Conservation (phyloP, 148 eudicot species). For the Vaccinium darrowii region DNA sequence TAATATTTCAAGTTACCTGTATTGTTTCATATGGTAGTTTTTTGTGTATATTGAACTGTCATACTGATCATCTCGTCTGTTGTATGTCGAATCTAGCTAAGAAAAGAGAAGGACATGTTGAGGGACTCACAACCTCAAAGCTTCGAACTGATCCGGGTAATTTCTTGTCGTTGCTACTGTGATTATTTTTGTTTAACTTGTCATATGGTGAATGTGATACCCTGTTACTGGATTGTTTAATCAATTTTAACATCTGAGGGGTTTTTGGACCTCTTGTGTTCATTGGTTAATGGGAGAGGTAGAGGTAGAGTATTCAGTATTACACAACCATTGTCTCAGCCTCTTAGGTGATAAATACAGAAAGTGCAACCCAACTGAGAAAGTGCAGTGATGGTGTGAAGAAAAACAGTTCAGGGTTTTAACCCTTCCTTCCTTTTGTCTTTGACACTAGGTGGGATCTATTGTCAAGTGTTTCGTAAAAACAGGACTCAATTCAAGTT, state of each 20-base stretch:
- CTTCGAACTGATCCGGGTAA: slow-evolving; percentile 69
- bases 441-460: not conserved
- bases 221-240: not conserved
- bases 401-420: not conserved
- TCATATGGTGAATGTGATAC: not conserved
- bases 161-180: slow-evolving; percentile 15
- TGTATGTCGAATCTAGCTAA: slow-evolving; percentile 43
- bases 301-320: not conserved
- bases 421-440: not conserved
- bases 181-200: not conserved
- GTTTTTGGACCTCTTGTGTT: not conserved
- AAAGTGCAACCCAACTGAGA: not conserved
- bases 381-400: not conserved
- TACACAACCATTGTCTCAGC: not conserved
- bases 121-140: slow-evolving; percentile 71
- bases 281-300: not conserved
- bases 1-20: not conserved
- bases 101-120: slow-evolving; percentile 71
- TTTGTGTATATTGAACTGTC: not conserved
- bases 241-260: not conserved
- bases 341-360: not conserved
- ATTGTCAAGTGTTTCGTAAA: not conserved
- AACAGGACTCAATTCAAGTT: not conserved
- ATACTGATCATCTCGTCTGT: not conserved
- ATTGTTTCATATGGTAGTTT: not conserved